Conservation (phyloP, 768 basidiomycete species). For the Leucocoprinus leucothites region DNA sequence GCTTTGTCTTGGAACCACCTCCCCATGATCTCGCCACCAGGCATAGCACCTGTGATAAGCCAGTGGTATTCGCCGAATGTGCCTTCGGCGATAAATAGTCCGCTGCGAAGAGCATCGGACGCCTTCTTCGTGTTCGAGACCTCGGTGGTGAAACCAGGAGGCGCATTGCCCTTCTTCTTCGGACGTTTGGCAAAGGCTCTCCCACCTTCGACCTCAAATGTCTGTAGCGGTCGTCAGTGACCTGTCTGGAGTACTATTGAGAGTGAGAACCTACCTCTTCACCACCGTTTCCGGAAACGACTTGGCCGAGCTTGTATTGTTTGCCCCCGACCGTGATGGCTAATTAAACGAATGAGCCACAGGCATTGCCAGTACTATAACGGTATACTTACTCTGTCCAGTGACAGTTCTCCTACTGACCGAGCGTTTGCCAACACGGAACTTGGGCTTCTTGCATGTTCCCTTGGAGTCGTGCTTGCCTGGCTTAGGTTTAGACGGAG, state of each 20-base stretch:
- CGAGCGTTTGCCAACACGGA: background rate
- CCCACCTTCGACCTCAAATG: background rate
- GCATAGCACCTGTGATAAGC: background rate
- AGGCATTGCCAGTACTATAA: background rate
- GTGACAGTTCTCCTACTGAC: background rate
- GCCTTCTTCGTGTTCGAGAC: background rate
- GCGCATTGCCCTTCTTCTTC: background rate
- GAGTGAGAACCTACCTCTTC: background rate
- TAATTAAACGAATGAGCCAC: background rate
- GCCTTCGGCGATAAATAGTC: background rate
- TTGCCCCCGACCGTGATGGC: constrained; percentile 2
- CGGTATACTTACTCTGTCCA: background rate
- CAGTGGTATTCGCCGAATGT: background rate
- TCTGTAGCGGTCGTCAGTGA: background rate
- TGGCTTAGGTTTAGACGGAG: background rate
- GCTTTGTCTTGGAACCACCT: background rate
- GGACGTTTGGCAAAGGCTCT: background rate
- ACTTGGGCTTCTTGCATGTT: too few species aligned
- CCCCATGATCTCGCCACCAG: background rate
- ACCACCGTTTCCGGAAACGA: background rate
- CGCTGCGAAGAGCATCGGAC: background rate
- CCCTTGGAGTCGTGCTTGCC: too few species aligned
- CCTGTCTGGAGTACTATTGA: background rate
- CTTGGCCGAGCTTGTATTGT: background rate
- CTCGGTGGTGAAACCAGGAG: background rate